Base-by-base conservation (phyloP, 805 yeast genomes). In the Torulaspora indica region DNA sequence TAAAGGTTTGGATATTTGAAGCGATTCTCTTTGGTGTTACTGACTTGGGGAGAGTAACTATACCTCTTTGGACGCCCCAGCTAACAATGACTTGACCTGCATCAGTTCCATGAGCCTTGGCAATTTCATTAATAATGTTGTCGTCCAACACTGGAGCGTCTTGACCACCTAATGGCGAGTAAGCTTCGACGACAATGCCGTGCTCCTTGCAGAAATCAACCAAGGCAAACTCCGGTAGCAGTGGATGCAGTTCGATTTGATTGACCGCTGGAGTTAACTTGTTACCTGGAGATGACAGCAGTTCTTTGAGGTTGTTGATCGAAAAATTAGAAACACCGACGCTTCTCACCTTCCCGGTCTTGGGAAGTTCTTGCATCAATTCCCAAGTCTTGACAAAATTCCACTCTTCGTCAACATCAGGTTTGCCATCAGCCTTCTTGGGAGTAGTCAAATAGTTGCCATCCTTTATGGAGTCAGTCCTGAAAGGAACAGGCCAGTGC, bases 311-410 rank as follows among this genome's bases (percentile, higher is more conserved):
- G 52, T 77, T 74, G 43, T 69, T 73, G 22, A 75, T 65, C 14
- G 85, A 74, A 61, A 81, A 78, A 68, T 86, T 86, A 29, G 90
- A 82, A 33, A 86, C 85, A 53, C 95, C 95, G 61, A 86, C 75
- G 18, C 89, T 77, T 54, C 72, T 77, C 22, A 77, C 71, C 60
- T 77, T 73, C 8, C 59, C 82, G 20, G 75, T 60, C 23, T 67
- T 66, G 38, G 77, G 71, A 40, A 83, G 66, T 53, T 75, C 68
- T 67, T 85, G 87, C 77, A 86, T 64, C 28, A 64, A 67, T 54
- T 74, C 78, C 79, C 79, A 85, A 15, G 86, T 79, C 56, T 81
- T 73, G 50, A 76, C 54, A 57, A 71, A 78, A 40, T 59, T 54
- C 71, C 74, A 71, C 32, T 59, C 60, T 8, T 50, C 37, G 47